Evolutionary conservation across 441 rosid genomes (phyloP), one percentile per base, ranked within the genome.

Genomic region (Capsella rubella): DNA sequence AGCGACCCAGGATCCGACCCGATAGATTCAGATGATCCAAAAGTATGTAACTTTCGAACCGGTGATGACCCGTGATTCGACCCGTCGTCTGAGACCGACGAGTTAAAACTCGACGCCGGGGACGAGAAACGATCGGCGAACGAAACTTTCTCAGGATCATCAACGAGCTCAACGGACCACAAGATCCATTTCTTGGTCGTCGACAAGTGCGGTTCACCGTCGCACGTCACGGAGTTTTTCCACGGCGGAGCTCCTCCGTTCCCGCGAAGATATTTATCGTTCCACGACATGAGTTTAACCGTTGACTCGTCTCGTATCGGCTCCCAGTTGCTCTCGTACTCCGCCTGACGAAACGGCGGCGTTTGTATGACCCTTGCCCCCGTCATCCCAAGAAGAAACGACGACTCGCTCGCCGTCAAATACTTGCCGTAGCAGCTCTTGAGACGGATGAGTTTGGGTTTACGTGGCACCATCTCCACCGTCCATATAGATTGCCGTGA

Each of bases 231-330:
- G 10, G 88, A 81, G 78, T 89, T 85, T 18, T 88, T 81, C 91
- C 91, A 89, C 39, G 91, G 91, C 32, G 87, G 90, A 1, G 83
- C 76, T 63, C 91, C 93, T 0, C 91, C 93, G 71, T 89, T 89
- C 8, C 82, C 91, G 16, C 91, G 81, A 9, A 89, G 32, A 52
- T 67, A 84, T 54, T 79, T 87, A 14, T 83, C 89, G 63, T 84
- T 84, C 91, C 93, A 89, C 11, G 84, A 74, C 79, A 66, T 84
- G 46, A 89, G 68, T 86, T 80, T 84, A 45, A 82, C 71, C 65
- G 83, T 80, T 42, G 79, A 82, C n/a, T 82, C 90, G 64, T 87
- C 88, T 45, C 86, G 65, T 43, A 84, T 66, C 16, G 90, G 88
- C 65, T 86, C 87, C 89, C 91, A 87, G 62, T 87, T 51, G 43